Conservation (phyloP, 257 asterid species). For the Solanum piurae region DNA sequence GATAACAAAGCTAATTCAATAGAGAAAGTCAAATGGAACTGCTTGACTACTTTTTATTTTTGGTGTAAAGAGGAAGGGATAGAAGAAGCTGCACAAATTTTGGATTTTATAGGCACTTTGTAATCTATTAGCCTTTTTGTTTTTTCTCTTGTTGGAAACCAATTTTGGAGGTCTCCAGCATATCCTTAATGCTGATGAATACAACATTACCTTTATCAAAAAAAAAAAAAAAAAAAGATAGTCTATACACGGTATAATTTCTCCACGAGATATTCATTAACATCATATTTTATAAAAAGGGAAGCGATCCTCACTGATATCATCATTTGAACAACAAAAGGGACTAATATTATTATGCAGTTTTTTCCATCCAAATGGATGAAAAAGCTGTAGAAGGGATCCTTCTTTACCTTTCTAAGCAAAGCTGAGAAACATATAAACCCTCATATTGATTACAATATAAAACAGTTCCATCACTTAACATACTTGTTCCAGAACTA, state of each 20-base stretch:
- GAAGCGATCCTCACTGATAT: neutral
- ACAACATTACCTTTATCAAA: too few relatives aligned
- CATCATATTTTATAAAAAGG: neutral
- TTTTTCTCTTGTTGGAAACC: too few relatives aligned
- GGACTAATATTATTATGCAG: neutral
- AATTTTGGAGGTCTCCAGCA: too few relatives aligned
- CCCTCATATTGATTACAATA: neutral
- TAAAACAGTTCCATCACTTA: neutral
- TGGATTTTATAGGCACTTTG: too few relatives aligned
- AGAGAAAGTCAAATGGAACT: too few relatives aligned
- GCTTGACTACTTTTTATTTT: too few relatives aligned
- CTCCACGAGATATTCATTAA: neutral
- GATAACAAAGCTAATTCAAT: too few relatives aligned
- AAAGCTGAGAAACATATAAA: neutral
- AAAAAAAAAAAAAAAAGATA: neutral
- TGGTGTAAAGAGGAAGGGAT: too few relatives aligned
- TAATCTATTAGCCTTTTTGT: too few relatives aligned
- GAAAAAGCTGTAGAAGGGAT: neutral
- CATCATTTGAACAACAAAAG: neutral
- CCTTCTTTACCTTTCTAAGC: neutral
- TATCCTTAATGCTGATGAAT: too few relatives aligned
- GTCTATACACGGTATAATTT: neutral
- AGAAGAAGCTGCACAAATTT: too few relatives aligned
- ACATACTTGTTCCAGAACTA: neutral
- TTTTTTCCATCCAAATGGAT: neutral